Base-by-base conservation (phyloP, 2,329 filamentous ascomycete species). In the Aureobasidium pullulans region DNA sequence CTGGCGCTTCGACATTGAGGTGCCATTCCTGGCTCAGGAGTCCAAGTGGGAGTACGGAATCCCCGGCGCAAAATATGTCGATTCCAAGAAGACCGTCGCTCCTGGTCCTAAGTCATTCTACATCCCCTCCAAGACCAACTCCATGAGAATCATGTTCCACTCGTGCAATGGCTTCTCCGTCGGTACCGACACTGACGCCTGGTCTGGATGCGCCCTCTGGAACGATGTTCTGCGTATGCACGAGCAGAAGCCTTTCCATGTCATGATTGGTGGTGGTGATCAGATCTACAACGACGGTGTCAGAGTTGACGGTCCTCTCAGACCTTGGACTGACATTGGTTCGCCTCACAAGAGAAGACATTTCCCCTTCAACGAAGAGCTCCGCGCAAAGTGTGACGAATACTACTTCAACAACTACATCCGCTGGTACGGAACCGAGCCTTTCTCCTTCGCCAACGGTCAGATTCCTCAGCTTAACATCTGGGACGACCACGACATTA, bases 241-340 rank as follows among this genome's bases (percentile, higher is more conserved):
- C 65, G 77, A 77, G 65, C 69, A 80, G 68, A 77, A 77, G 63
- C 83, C 84, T 7, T 84, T 86, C 70, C 82, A 85, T 67, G 81
- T 84, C 64, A 89, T 87, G 86, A 82, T 96, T 63, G 93, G 93
- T 56, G 93, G 93, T 60, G 93, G 93, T 61, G 93, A 97, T 69
- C 93, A 96, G 74, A 85, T 86, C 65, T 87, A 87, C 73, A 86
- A 86, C 64, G 84, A 86, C 59, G 89, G 89, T 28, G 90, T 97
- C 64, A 83, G 93, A 63, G 90, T 96, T 1, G 79, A 86, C 54
- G 93, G 92, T 0, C 93, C 93, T 1, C 75, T 97, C 63, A 84
- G 84, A 66, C 68, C 75, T 6, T 87, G 84, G 84, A 85, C 84
- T 0, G 75, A 77, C 48, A 86, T 86, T 64, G 65, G 66, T 29